Conservation (phyloP, 1,139 yeast species). For the Martiniozyma asiatica region DNA sequence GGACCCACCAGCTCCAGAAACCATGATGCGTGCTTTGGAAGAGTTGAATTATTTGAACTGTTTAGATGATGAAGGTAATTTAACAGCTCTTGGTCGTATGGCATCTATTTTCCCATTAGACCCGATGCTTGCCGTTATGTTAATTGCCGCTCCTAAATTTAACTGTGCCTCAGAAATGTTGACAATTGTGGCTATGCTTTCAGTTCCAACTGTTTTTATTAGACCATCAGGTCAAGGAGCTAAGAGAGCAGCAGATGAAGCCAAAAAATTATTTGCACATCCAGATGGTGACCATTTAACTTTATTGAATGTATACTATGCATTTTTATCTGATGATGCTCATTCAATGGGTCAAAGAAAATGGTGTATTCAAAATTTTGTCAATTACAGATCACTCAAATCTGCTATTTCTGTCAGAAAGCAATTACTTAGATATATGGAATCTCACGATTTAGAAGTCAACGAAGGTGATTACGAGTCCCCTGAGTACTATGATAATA, state of each 20-base stretch:
- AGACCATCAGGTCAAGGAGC: slow-evolving; percentile 84
- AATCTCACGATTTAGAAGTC: slow-evolving; percentile 61
- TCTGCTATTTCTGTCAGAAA: slow-evolving; percentile 78
- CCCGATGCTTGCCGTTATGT: slow-evolving; percentile 89
- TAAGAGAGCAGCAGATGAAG: slow-evolving; percentile 84
- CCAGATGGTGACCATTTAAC: slow-evolving; percentile 95
- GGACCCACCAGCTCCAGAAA: slow-evolving; percentile 99
- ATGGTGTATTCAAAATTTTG: slow-evolving; percentile 90
- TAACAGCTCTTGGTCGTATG: slow-evolving; percentile 78
- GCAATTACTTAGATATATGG: slow-evolving; percentile 79
- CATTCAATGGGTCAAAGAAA: slow-evolving; percentile 44
- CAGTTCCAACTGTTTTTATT: slow-evolving; percentile 88
- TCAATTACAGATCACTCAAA: slow-evolving; percentile 70
- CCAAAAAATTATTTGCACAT: slow-evolving; percentile 79
- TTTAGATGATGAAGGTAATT: slow-evolving; percentile 82
- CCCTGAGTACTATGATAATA: slow-evolving; percentile 56
- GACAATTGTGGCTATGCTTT: slow-evolving; percentile 67
- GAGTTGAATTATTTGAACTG: slow-evolving; percentile 86
- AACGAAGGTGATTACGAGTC: slow-evolving; percentile 61
- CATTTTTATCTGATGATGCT: slow-evolving; percentile 65
- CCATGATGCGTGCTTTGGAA: slow-evolving; percentile 98
- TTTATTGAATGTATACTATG: slow-evolving; percentile 76
- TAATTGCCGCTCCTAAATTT: slow-evolving; percentile 77
- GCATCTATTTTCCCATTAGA: slow-evolving; percentile 93
- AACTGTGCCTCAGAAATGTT: slow-evolving; percentile 82